Evolutionary conservation across 2,329 filamentous ascomycete genomes (phyloP).

Genomic region (Penicillium sp.): DNA sequence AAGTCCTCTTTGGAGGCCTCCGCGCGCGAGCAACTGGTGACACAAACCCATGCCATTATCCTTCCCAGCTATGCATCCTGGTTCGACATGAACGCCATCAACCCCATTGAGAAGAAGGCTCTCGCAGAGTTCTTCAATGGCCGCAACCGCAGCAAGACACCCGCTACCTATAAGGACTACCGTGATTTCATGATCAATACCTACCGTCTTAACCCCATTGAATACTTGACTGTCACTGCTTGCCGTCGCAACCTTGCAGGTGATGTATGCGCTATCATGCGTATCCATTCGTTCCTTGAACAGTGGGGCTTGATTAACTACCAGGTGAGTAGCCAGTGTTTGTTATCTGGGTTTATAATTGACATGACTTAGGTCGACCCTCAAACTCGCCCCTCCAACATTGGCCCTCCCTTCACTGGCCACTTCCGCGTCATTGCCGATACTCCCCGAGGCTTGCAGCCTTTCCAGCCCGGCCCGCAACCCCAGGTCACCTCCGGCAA

Average conservation of each 20-base stretch:
- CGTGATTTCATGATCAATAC: conserved; percentile 99
- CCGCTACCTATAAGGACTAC: conserved; percentile 97
- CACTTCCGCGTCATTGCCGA: conserved; percentile 97
- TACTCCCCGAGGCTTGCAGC: conserved; percentile 88
- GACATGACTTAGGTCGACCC: conserved; percentile 73
- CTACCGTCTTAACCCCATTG: conserved; percentile 89
- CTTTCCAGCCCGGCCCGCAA: conserved; percentile 87
- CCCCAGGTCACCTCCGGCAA: conserved; percentile 64
- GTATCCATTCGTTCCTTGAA: conserved; percentile 94
- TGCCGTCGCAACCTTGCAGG: conserved; percentile 92
- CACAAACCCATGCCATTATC: conserved; percentile 93
- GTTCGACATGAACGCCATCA: conserved; percentile 96
- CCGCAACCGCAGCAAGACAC: conserved; percentile 96
- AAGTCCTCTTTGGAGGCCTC: conserved; percentile 81
- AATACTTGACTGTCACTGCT: conserved; percentile 95
- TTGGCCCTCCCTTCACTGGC: conserved; percentile 93
- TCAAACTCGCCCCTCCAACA: conserved; percentile 89
- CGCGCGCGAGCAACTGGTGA: conserved; percentile 85
- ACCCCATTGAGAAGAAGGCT: conserved; percentile 88
- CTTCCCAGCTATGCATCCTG: conserved; percentile 96
- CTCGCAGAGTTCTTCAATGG: conserved; percentile 98
- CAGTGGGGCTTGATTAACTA: conserved; percentile 99
- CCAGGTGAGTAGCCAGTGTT: conserved; percentile 62
- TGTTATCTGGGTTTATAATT: conserved; percentile 26
- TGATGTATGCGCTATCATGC: conserved; percentile 98